Evolutionary conservation across 306 rosid species (phyloP).

Genomic region (Castanopsis chinensis): DNA sequence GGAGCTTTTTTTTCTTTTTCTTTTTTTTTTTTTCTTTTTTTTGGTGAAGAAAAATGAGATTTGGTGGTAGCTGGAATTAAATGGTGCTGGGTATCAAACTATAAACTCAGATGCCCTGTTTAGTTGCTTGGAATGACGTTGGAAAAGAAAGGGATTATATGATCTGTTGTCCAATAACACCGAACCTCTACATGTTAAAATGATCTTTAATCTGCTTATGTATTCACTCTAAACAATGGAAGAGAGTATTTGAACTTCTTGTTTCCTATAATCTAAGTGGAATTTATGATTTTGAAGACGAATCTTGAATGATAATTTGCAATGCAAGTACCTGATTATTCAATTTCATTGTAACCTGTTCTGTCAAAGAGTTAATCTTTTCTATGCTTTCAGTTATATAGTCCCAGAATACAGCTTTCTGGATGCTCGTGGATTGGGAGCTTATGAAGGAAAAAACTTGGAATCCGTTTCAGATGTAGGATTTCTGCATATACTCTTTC

Average conservation of each 20-base stretch:
- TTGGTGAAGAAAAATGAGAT: neutral
- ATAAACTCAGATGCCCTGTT: neutral
- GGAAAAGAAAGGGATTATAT: neutral
- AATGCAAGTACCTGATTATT: neutral
- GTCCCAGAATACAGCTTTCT: conserved; percentile 96
- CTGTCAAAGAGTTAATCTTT: neutral
- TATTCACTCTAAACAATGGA: neutral
- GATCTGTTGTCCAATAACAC: neutral
- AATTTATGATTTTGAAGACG: conserved; percentile 1
- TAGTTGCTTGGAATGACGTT: neutral
- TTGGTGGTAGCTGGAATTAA: neutral
- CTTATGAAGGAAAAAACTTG: conserved; percentile 81
- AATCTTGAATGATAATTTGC: neutral
- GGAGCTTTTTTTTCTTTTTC: neutral
- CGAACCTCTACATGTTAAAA: neutral
- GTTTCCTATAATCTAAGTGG: neutral
- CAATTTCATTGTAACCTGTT: neutral
- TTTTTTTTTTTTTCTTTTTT: too few species aligned
- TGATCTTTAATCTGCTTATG: neutral
- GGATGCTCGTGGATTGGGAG: conserved; percentile 89
- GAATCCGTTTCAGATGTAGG: conserved; percentile 73
- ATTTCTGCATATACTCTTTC: conserved; percentile 17
- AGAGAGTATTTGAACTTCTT: neutral
- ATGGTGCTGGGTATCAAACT: neutral
- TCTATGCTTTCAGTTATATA: conserved; percentile 61